phyloP scores from a whole-genome alignment of 2,329 filamentous ascomycete species.

The Fusarium avenaceum region DNA sequence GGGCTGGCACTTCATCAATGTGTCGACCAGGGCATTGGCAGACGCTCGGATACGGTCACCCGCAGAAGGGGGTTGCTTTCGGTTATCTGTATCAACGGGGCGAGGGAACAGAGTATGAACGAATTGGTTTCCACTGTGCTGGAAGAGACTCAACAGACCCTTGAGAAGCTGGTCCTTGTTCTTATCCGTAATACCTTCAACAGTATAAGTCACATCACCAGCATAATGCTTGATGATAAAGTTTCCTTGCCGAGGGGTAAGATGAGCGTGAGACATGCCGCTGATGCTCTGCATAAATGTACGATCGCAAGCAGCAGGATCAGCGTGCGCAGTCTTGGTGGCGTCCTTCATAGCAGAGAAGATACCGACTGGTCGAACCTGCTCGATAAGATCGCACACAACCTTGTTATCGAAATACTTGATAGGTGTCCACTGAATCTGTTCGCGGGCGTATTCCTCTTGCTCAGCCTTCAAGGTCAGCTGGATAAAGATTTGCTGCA shows the following conservation, averaged over 20 bases:
- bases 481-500: slow-evolving; percentile 99
- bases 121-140: slow-evolving; percentile 85
- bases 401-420: slow-evolving; percentile 99
- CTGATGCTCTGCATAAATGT: slow-evolving; percentile 96
- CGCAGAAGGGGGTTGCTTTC: slow-evolving; percentile 91
- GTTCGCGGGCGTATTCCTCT: slow-evolving; percentile 94
- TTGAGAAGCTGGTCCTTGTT: slow-evolving; percentile 98
- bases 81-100: slow-evolving; percentile 95
- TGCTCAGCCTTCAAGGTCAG: slow-evolving; percentile 96
- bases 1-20: slow-evolving; percentile 95
- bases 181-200: slow-evolving; percentile 98
- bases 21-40: slow-evolving; percentile 93
- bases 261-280: slow-evolving; percentile 90
- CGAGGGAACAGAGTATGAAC: slow-evolving; percentile 91
- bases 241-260: slow-evolving; percentile 91
- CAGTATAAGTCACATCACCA: slow-evolving; percentile 93
- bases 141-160: slow-evolving; percentile 89
- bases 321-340: slow-evolving; percentile 97
- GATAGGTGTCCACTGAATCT: slow-evolving; percentile 99
- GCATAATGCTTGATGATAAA: slow-evolving; percentile 99
- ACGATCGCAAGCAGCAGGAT: slow-evolving; percentile 92
- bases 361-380: slow-evolving; percentile 88
- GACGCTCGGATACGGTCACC: slow-evolving; percentile 96
- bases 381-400: slow-evolving; percentile 96
- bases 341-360: slow-evolving; percentile 98